Conservation (phyloP, 2,329 filamentous ascomycete species). For the Neospermospora avenae region DNA sequence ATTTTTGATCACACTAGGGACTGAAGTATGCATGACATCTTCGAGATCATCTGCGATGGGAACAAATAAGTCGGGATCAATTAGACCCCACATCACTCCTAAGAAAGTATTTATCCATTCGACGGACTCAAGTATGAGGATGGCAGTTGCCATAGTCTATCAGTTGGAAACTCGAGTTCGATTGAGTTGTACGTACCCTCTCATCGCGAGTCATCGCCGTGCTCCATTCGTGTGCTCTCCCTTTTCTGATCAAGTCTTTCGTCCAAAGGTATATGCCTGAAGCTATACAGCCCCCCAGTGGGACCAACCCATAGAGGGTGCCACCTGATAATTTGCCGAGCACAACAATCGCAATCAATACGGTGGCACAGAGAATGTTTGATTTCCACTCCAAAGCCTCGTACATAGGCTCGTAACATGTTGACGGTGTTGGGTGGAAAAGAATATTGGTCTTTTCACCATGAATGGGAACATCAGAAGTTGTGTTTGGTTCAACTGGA, state of each 20-base stretch:
- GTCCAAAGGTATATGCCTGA: conserved; percentile 86
- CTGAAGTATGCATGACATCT: conserved; percentile 95
- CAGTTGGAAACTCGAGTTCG: neutral
- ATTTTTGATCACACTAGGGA: conserved; percentile 87
- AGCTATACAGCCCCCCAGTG: conserved; percentile 66
- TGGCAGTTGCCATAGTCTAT: conserved; percentile 63
- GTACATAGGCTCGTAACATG: conserved; percentile 90
- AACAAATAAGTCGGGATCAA: conserved; percentile 95
- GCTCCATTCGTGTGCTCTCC: conserved; percentile 81
- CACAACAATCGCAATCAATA: conserved; percentile 71
- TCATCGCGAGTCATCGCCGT: conserved; percentile 82
- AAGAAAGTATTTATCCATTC: conserved; percentile 95
- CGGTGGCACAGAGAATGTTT: conserved; percentile 64
- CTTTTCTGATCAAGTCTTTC: conserved; percentile 80
- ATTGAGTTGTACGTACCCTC: conserved; percentile 47
- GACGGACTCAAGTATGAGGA: conserved; percentile 88
- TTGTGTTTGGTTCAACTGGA: conserved; percentile 75
- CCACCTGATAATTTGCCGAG: conserved; percentile 79
- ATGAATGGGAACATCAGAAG: conserved; percentile 90
- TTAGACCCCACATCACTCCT: conserved; percentile 80
- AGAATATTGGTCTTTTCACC: conserved; percentile 96
- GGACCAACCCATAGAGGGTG: conserved; percentile 70
- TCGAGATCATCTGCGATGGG: conserved; percentile 85
- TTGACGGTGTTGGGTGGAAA: conserved; percentile 88
- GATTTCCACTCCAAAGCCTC: conserved; percentile 70